Conservation (phyloP, 1,139 yeast species). For the Blastobotrys aristatus region DNA sequence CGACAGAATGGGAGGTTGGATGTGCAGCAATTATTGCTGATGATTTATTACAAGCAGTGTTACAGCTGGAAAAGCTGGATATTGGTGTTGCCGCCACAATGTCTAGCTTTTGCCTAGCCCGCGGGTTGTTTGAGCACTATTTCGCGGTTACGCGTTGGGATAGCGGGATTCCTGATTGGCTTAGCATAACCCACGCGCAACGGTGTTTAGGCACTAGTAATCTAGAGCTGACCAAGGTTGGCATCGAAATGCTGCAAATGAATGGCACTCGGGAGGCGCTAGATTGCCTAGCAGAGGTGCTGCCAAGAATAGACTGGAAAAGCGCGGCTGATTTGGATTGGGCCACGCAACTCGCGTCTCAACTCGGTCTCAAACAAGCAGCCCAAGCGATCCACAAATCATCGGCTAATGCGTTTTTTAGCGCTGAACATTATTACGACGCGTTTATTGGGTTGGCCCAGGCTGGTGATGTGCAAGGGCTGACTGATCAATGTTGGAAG, state of each 20-base stretch:
- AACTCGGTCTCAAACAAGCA: conserved; percentile 33
- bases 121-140: conserved; percentile 54
- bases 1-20: conserved; percentile 53
- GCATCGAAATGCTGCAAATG: conserved; percentile 24
- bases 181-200: conserved; percentile 26
- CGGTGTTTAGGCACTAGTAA: conserved; percentile 20
- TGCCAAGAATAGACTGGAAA: conserved; percentile 51
- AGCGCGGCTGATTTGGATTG: conserved; percentile 77
- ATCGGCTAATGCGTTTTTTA: conserved; percentile 22
- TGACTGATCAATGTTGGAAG: conserved; percentile 43
- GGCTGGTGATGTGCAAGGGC: conserved; percentile 50
- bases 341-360: conserved; percentile 57
- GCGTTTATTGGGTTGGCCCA: conserved; percentile 64
- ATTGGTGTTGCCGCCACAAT: conserved; percentile 63
- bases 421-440: conserved; percentile 45
- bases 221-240: conserved; percentile 18
- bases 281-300: conserved; percentile 50
- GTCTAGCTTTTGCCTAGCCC: conserved; percentile 59
- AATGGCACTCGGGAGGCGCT: conserved; percentile 32
- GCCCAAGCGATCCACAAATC: conserved; percentile 20
- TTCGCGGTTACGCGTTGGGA: conserved; percentile 1
- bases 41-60: conserved; percentile 54
- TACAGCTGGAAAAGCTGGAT: conserved; percentile 58
- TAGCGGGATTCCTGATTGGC: conserved; percentile 19
- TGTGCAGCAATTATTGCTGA: conserved; percentile 58